Evolutionary conservation across 768 basidiomycete species (phyloP).

Genomic region (Hypsizygus marmoreus): DNA sequence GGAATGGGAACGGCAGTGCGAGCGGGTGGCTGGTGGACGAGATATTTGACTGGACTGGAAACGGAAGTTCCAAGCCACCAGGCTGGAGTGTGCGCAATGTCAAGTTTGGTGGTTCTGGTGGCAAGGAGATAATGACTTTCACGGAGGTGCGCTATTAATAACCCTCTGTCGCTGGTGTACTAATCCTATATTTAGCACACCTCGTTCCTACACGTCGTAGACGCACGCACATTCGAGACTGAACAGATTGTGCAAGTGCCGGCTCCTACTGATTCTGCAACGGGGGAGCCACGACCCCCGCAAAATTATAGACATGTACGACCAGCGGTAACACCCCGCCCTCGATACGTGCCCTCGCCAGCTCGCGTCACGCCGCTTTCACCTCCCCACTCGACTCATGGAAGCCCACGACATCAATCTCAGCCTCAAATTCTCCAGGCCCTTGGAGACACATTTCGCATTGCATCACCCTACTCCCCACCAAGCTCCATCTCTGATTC

Average conservation of each 20-base stretch:
- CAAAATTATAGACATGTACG: slow-evolving; percentile 4
- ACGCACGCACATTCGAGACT: slow-evolving; percentile 83
- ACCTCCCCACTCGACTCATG: slow-evolving; percentile 6
- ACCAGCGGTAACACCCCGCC: slow-evolving; percentile 8
- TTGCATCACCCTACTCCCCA: slow-evolving; percentile 41
- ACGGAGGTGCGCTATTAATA: slow-evolving; percentile 66
- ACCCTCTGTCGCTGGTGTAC: slow-evolving; percentile 1
- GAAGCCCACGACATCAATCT: slow-evolving; percentile 6
- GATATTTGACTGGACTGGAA: slow-evolving; percentile 68
- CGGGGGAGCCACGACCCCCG: no score
- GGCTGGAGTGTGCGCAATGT: slow-evolving; percentile 86
- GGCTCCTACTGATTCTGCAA: no score
- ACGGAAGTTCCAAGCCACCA: slow-evolving; percentile 58
- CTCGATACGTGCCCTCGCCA: neutral
- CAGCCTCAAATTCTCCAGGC: slow-evolving; percentile 46
- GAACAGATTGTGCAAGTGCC: slow-evolving; percentile 70
- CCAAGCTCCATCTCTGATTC: slow-evolving; percentile 46
- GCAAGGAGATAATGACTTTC: slow-evolving; percentile 82
- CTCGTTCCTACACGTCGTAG: slow-evolving; percentile 77
- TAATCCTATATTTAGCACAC: slow-evolving; percentile 60
- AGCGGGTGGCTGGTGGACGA: slow-evolving; percentile 63
- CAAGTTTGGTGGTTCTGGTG: slow-evolving; percentile 76
- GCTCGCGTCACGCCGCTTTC: slow-evolving; percentile 3
- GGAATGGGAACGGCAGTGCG: slow-evolving; percentile 38
- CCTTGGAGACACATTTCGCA: slow-evolving; percentile 61